Base-by-base conservation (phyloP, 1,284 basidiomycete species). In the Takashimella koratensis region DNA sequence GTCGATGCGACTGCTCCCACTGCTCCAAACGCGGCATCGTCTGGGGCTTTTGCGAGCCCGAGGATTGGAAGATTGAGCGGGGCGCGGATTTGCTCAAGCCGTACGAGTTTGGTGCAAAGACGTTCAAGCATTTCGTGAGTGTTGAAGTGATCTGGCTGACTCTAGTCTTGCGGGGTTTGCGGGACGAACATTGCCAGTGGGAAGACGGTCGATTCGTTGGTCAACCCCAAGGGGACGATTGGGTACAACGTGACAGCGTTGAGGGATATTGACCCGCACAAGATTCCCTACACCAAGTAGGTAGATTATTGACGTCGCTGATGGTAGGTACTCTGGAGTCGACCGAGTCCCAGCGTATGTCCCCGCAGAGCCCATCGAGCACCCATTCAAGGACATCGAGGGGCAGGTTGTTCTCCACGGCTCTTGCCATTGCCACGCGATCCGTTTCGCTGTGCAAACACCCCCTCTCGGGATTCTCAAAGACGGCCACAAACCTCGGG, bases 21-120 rank as follows among this genome's bases (percentile, higher is more conserved):
- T 55, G 53, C 40, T 21, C 25, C 19, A 55, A 55, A 24, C 21
- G 49, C 11, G 53, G 49, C 1, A 51, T 51, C 12, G 23, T 55
- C 5, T 55, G 53, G 53, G 49, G 49, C 16, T 55, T 55, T 24
- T 44, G 45, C 3, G 44, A 45, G 26, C 48, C 53, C 0, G 47
- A 48, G 41, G 36, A 39, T 16, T 46, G 43, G 11, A 25, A 46
- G 39, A 30, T 49, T 5, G 53, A 44, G 10, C 39, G 43, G 39
- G 51, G 45, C 6, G 26, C 39, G 21, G 41, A 55, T 5, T 39
- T 22, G 40, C 19, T 55, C 36, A 51, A 27, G 36, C 36, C 22
- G 10, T 55, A 55, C 43, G 24, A 47, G 26, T 55, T 55, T 47
- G 53, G 53, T 5, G 49, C 49, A 21, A 55, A 55, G 41, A 43